Conservation (phyloP, 805 yeast species). For the Priceomyces medius region DNA sequence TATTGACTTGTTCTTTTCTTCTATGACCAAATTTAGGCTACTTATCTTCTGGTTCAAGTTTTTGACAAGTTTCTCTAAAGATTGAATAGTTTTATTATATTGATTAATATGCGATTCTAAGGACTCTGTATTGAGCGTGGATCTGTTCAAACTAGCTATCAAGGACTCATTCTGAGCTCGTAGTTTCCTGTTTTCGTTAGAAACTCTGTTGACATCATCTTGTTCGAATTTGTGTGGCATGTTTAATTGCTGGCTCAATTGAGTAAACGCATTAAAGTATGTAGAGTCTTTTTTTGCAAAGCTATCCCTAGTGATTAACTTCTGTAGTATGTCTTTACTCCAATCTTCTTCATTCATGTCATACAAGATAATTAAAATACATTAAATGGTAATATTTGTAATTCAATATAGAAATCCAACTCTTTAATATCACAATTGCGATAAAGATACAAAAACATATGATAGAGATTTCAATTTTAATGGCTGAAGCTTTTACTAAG, state of each 20-base stretch:
- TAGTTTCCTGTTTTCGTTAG: constrained; percentile 18
- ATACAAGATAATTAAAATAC: background rate
- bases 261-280: constrained; percentile 34
- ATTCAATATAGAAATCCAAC: background rate
- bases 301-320: constrained; percentile 29
- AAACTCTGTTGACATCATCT: constrained; percentile 5
- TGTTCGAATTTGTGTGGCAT: constrained; percentile 5
- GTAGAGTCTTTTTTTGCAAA: constrained; percentile 30
- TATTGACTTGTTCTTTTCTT: constrained; percentile 54
- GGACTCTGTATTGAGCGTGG: constrained; percentile 26
- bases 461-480: background rate
- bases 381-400: background rate
- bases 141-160: constrained; percentile 22
- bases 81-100: constrained; percentile 11
- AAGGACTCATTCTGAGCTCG: constrained; percentile 22
- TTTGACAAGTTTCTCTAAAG: constrained; percentile 16
- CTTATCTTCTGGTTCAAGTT: constrained; percentile 20
- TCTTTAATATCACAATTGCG: constrained; percentile 7
- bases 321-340: constrained; percentile 23
- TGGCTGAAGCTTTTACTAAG: background rate
- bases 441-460: constrained; percentile 2
- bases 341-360: constrained; percentile 13
- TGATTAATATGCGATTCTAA: constrained; percentile 15
- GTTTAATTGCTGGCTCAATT: constrained; percentile 19
- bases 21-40: constrained; percentile 26